These are phyloP conservation scores for Hordeum marinum DNA, from an alignment of 176 grass and related monocot species.

Conservation along the genomic window DNA sequence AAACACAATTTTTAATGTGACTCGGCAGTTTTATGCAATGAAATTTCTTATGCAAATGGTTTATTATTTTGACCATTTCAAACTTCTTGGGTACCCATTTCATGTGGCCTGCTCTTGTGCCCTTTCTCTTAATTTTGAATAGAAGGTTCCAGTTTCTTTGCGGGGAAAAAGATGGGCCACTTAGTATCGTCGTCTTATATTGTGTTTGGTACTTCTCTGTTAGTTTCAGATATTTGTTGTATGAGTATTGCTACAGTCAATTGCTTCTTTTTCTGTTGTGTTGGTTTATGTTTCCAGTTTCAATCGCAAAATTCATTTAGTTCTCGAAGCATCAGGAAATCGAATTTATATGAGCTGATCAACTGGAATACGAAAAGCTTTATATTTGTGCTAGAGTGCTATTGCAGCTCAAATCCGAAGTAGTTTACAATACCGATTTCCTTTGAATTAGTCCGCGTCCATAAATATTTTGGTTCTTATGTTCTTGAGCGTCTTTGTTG, in stretches of 20 bases:
- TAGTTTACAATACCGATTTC: background rate
- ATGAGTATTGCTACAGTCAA: background rate
- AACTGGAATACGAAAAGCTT: background rate
- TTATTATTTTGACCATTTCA: background rate
- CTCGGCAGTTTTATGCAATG: background rate
- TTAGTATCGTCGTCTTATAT: background rate
- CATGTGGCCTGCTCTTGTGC: background rate
- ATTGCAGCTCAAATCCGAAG: background rate
- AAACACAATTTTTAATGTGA: background rate
- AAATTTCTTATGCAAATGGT: background rate
- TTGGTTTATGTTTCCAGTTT: background rate
- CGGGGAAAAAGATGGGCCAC: background rate
- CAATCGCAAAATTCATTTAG: background rate
- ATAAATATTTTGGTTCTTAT: conserved; percentile 8
- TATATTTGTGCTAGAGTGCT: background rate
- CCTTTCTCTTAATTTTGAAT: background rate
- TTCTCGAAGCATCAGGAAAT: background rate
- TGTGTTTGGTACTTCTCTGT: background rate
- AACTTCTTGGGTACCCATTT: background rate
- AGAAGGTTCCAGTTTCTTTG: background rate
- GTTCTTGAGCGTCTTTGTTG: background rate
- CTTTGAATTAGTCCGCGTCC: background rate
- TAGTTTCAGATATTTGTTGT: background rate
- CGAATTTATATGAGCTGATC: background rate
- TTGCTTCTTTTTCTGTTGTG: background rate